These are phyloP conservation scores for Papiliotrema flavescens DNA, from an alignment of 1,284 basidiomycete species.

Conservation along the genomic window DNA sequence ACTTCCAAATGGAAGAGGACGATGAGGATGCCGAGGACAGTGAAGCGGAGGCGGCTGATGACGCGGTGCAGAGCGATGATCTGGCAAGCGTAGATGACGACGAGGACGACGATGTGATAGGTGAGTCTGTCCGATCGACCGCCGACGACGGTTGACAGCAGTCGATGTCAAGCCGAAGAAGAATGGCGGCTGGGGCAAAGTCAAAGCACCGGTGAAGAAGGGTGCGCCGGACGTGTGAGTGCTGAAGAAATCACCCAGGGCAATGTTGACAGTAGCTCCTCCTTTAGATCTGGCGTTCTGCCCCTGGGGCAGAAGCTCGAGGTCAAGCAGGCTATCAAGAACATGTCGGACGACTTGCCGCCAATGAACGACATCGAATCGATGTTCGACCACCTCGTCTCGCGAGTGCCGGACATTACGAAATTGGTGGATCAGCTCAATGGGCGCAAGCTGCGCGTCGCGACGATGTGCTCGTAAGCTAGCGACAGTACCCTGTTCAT, in stretches of 20 bases:
- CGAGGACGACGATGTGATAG: conserved; percentile 8
- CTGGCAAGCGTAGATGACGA: conserved; percentile 26
- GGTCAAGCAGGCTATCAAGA: conserved; percentile 24
- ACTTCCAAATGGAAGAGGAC: conserved; percentile 21
- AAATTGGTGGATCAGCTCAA: conserved; percentile 65
- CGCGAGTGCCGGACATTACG: conserved; percentile 34
- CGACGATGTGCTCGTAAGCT: conserved; percentile 77
- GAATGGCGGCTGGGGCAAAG: conserved; percentile 23
- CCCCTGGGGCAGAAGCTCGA: conserved; percentile 23
- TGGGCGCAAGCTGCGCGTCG: conserved; percentile 83
- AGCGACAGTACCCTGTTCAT: neutral
- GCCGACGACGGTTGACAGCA: too few species aligned
- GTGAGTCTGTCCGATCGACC: conserved; percentile 3
- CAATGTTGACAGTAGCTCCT: conserved; percentile 9
- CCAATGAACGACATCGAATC: conserved; percentile 76
- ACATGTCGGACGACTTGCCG: conserved; percentile 53
- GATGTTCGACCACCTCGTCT: conserved; percentile 76
- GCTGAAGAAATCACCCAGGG: neutral
- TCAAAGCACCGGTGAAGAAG: neutral
- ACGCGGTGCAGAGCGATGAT: conserved; percentile 6
- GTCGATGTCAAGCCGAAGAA: conserved; percentile 17
- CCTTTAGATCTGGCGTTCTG: conserved; percentile 26
- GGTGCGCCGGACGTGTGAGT: conserved; percentile 3
- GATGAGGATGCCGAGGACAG: conserved; percentile 11
- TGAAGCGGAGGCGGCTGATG: neutral